phyloP scores from a whole-genome alignment of 768 basidiomycete species.

The Leccinum incarnatum region DNA sequence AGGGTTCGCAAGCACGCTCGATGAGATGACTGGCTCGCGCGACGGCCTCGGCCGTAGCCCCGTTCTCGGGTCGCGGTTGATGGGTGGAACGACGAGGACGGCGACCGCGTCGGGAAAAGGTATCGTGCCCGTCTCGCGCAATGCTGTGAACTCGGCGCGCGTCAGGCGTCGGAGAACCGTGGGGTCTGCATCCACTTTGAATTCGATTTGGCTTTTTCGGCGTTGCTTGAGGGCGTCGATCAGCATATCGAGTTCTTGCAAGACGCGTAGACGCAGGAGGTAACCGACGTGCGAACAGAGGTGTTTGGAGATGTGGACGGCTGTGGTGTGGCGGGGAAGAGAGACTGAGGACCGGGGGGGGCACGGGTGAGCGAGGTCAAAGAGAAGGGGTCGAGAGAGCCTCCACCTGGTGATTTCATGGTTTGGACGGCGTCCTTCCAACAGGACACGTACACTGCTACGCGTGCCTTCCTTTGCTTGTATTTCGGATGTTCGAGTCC shows the following conservation, averaged over 20 bases:
- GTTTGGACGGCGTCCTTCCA: conserved; percentile 46
- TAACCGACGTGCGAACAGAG: conserved; percentile 59
- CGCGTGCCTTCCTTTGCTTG: conserved; percentile 43
- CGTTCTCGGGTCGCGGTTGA: conserved; percentile 51
- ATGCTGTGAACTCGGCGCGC: conserved; percentile 50
- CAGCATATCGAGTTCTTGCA: conserved; percentile 73
- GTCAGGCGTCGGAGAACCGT: conserved; percentile 63
- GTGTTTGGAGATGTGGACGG: conserved; percentile 38
- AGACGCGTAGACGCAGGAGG: conserved; percentile 65
- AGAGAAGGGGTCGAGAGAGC: background rate
- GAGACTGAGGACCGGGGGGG: conserved; percentile 8
- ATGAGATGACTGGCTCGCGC: conserved; percentile 36
- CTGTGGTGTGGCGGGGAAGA: conserved; percentile 27
- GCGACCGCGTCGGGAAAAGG: conserved; percentile 58
- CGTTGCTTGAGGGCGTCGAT: conserved; percentile 26
- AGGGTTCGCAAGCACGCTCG: background rate
- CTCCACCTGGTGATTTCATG: conserved; percentile 38
- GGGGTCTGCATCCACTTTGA: conserved; percentile 20
- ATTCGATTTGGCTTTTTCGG: background rate
- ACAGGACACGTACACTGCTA: conserved; percentile 57
- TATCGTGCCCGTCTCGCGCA: conserved; percentile 46
- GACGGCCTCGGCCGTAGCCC: conserved; percentile 41
- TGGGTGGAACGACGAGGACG: conserved; percentile 66
- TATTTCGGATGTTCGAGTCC: conserved; percentile 68
- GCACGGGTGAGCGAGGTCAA: conserved; percentile 3